These are phyloP conservation scores for Globisporangium iwayamae DNA, from an alignment of 352 stramenopile genomes.

Conservation along the genomic window DNA sequence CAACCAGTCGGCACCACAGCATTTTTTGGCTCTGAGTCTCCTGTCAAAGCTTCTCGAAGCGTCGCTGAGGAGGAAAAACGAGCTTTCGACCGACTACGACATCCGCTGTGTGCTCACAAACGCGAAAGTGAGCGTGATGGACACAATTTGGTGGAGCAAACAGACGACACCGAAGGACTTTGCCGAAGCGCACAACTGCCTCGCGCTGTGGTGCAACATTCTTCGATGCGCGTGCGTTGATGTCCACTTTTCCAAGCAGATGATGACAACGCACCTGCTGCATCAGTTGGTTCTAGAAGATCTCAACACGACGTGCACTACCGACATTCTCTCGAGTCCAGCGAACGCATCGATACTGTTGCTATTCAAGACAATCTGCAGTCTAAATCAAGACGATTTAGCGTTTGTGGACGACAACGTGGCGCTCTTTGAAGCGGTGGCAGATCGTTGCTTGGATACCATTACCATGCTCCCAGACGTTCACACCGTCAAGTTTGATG, in stretches of 20 bases:
- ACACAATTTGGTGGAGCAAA: conserved; percentile 14
- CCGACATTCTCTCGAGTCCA: not conserved
- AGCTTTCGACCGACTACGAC: not conserved
- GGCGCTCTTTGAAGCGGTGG: not conserved
- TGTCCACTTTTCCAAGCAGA: not conserved
- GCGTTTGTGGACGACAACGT: conserved; percentile 1
- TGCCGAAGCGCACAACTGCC: not conserved
- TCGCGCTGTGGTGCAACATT: conserved; percentile 16
- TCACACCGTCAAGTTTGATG: conserved; percentile 6
- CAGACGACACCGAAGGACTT: not conserved
- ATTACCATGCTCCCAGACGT: conserved; percentile 1
- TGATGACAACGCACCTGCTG: conserved; percentile 1
- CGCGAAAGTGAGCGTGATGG: conserved; percentile 8
- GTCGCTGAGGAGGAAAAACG: not conserved
- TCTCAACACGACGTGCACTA: not conserved
- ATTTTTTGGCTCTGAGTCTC: not conserved
- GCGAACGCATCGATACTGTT: conserved; percentile 7
- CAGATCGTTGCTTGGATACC: conserved; percentile 12
- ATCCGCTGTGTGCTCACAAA: not conserved
- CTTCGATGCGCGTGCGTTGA: not conserved
- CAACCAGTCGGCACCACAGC: not conserved
- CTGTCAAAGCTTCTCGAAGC: not conserved
- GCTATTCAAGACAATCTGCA: conserved; percentile 5
- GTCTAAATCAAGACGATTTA: not conserved
- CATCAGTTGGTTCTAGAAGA: conserved; percentile 6